Evolutionary conservation across 2,329 filamentous ascomycete genomes (phyloP).

Genomic region (Purpureocillium takamizusanense): DNA sequence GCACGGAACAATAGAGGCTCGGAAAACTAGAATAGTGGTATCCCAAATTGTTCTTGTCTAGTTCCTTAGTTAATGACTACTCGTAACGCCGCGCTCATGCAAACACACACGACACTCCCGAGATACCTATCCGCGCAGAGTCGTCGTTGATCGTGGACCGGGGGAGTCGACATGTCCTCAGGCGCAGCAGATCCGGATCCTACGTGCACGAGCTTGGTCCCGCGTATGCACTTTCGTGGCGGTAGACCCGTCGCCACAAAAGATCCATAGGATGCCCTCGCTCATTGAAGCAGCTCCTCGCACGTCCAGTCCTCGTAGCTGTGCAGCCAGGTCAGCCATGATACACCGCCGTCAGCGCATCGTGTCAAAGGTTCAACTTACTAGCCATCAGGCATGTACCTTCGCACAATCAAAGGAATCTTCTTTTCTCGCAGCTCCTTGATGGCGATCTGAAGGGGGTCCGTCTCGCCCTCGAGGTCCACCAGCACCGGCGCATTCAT

Average conservation of each 20-base stretch:
- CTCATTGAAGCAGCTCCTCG: constrained; percentile 73
- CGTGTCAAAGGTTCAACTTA: constrained; percentile 40
- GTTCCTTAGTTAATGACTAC: constrained; percentile 17
- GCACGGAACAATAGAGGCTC: too few relatives aligned
- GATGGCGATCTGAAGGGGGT: constrained; percentile 93
- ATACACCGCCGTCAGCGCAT: constrained; percentile 4
- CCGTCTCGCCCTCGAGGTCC: constrained; percentile 93
- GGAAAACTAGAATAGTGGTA: too few relatives aligned
- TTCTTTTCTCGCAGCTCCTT: constrained; percentile 98
- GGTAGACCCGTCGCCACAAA: too few relatives aligned
- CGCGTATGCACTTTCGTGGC: too few relatives aligned
- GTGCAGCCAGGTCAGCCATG: constrained; percentile 1
- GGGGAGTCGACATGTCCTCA: neutral
- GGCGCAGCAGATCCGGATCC: neutral
- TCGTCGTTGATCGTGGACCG: too few relatives aligned
- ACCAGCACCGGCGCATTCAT: constrained; percentile 97
- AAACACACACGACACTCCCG: constrained; percentile 16
- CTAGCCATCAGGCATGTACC: constrained; percentile 95
- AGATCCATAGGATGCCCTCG: too few relatives aligned
- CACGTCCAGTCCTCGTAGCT: constrained; percentile 99
- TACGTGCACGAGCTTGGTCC: constrained; percentile 6
- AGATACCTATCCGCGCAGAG: constrained; percentile 4
- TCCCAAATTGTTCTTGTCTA: constrained; percentile 12
- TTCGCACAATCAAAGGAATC: constrained; percentile 88
- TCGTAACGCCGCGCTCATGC: constrained; percentile 27